Conservation (phyloP, 495 filamentous ascomycete genomes). For the Corynascus novoguineensis region DNA sequence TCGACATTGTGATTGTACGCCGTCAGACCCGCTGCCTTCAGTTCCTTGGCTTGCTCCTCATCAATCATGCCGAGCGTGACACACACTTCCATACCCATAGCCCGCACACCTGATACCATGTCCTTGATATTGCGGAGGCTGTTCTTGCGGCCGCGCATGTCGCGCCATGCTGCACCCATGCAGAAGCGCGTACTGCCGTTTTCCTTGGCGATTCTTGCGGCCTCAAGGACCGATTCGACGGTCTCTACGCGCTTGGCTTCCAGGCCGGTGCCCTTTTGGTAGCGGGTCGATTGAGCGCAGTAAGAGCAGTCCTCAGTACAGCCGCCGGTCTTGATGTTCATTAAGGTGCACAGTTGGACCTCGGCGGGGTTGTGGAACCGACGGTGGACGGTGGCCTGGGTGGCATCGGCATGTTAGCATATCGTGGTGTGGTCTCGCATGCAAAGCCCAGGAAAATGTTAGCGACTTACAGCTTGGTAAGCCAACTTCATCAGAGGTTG, state of each 20-base stretch:
- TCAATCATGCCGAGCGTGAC: conserved; percentile 89
- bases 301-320: conserved; percentile 86
- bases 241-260: conserved; percentile 69
- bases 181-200: conserved; percentile 84
- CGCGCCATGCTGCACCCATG: conserved; percentile 87
- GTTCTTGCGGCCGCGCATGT: conserved; percentile 83
- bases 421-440: too few relatives aligned
- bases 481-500: conserved; percentile 71
- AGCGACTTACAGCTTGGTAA: conserved; percentile 63
- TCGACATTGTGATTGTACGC: conserved; percentile 91
- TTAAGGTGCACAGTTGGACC: conserved; percentile 83
- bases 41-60: conserved; percentile 64
- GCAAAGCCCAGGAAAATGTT: too few relatives aligned
- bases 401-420: too few relatives aligned
- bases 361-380: conserved; percentile 72
- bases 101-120: conserved; percentile 74
- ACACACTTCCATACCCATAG: conserved; percentile 78
- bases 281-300: conserved; percentile 78
- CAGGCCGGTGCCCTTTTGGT: conserved; percentile 72
- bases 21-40: conserved; percentile 75
- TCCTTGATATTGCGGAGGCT: conserved; percentile 69
- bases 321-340: conserved; percentile 93
- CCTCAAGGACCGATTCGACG: conserved; percentile 70
- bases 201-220: conserved; percentile 66
- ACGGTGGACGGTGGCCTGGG: conserved; percentile 64